Evolutionary conservation across 352 stramenopile species (phyloP).

Genomic region (Globisporangium uncinulatum): DNA sequence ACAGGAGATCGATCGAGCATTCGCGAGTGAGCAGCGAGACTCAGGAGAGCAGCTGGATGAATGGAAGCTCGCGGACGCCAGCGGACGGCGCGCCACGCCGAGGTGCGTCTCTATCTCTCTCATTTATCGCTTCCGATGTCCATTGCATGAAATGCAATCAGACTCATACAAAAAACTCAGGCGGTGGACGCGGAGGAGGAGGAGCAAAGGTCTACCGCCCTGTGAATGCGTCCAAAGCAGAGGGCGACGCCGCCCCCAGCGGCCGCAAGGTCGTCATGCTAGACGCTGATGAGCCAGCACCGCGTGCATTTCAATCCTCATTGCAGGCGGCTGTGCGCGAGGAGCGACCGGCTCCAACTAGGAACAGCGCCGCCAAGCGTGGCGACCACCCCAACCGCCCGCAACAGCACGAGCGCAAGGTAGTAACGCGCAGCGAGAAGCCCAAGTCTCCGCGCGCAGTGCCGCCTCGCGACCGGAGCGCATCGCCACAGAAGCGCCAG

Average conservation of each 20-base stretch:
- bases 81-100: slow-evolving; percentile 18
- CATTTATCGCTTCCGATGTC: too few species aligned
- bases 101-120: slow-evolving; percentile 12
- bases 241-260: background rate
- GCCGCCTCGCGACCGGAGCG: slow-evolving; percentile 4
- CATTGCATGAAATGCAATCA: too few species aligned
- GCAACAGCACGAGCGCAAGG: too few species aligned
- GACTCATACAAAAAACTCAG: background rate
- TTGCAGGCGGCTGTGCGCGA: slow-evolving; percentile 27
- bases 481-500: slow-evolving; percentile 14
- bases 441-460: background rate
- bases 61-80: slow-evolving; percentile 29
- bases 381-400: background rate
- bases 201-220: slow-evolving; percentile 9
- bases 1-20: slow-evolving; percentile 2
- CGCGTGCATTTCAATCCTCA: slow-evolving; percentile 51
- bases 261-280: slow-evolving; percentile 11
- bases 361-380: slow-evolving; percentile 5
- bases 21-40: slow-evolving; percentile 3
- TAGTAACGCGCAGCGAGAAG: slow-evolving; percentile 1
- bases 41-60: slow-evolving; percentile 18
- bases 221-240: slow-evolving; percentile 3
- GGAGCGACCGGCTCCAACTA: slow-evolving; percentile 3
- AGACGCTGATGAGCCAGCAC: slow-evolving; percentile 3
- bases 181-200: background rate